These are phyloP conservation scores for Aspergillus amoenus DNA, from an alignment of 2,329 filamentous ascomycete species.

Conservation along the genomic window DNA sequence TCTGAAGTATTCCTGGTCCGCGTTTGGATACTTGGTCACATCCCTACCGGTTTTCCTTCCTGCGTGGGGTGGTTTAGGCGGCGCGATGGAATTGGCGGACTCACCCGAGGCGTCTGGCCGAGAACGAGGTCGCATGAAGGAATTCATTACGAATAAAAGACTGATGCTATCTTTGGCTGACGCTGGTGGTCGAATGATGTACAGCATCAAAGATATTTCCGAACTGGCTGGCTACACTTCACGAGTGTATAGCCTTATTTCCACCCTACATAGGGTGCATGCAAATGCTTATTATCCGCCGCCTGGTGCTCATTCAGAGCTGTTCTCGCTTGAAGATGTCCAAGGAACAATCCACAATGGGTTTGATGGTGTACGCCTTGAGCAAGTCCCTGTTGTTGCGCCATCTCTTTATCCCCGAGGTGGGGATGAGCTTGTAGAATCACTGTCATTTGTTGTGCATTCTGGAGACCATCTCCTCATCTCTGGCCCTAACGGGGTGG, in stretches of 20 bases:
- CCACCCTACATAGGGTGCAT: constrained; percentile 89
- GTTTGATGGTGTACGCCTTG: constrained; percentile 89
- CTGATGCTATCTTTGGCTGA: constrained; percentile 97
- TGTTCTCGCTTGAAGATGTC: constrained; percentile 85
- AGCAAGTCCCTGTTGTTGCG: constrained; percentile 89
- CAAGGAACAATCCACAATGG: constrained; percentile 93
- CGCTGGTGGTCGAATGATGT: constrained; percentile 98
- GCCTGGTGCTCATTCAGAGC: constrained; percentile 67
- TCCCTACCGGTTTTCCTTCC: constrained; percentile 92
- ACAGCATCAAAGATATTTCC: constrained; percentile 96
- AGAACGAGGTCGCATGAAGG: constrained; percentile 88
- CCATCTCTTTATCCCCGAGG: constrained; percentile 84
- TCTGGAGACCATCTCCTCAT: constrained; percentile 92
- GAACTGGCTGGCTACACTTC: constrained; percentile 96
- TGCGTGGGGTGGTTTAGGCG: constrained; percentile 84
- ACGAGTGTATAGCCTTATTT: constrained; percentile 91
- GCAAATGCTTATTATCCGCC: constrained; percentile 79
- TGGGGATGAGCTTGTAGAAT: constrained; percentile 87
- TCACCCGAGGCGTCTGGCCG: constrained; percentile 43
- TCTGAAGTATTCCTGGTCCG: constrained; percentile 97
- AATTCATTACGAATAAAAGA: constrained; percentile 98
- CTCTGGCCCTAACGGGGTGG: constrained; percentile 90
- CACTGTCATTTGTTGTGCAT: constrained; percentile 83
- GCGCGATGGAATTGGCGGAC: constrained; percentile 63
- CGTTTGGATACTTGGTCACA: constrained; percentile 91